These are phyloP conservation scores for Chrysosporium keratinophilum DNA, from an alignment of 2,329 filamentous ascomycete species.

Conservation along the genomic window DNA sequence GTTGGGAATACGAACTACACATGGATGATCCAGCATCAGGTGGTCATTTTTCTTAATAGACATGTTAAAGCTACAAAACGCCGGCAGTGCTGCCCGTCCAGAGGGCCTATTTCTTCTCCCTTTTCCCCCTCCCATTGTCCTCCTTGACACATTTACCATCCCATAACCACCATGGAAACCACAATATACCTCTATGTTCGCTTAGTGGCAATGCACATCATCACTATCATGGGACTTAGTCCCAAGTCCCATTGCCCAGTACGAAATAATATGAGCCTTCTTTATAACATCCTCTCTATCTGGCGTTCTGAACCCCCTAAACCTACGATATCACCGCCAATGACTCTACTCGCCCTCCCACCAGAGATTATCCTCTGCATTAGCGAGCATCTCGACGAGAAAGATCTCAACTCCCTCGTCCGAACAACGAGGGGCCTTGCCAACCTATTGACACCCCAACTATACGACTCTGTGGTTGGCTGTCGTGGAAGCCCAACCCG, in stretches of 20 bases:
- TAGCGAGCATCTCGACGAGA: slow-evolving; percentile 5
- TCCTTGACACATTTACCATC: not conserved
- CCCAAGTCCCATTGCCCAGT: not conserved
- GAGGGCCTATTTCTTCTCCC: not conserved
- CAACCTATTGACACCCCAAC: not conserved
- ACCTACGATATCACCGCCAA: not conserved
- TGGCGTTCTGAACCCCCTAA: not conserved
- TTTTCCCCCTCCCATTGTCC: not conserved
- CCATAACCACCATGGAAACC: not conserved
- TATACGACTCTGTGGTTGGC: slow-evolving; percentile 6
- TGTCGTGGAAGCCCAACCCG: not conserved
- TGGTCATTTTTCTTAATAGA: not conserved
- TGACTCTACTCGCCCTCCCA: slow-evolving; percentile 2
- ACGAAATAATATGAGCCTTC: not conserved
- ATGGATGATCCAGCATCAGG: not conserved
- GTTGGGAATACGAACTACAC: not conserved
- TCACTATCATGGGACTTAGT: not conserved
- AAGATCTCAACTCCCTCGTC: slow-evolving; percentile 6
- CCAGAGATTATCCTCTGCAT: slow-evolving; percentile 9
- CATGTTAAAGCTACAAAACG: not conserved
- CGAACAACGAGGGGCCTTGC: not conserved
- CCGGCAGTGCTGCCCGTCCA: not conserved
- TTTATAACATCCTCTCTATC: slow-evolving; percentile 3
- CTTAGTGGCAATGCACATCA: slow-evolving; percentile 1
- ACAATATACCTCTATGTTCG: not conserved